A percentile compares a stretch with the other conserved stretches of the same genome.
Evolutionary conservation across 345 rosid species (phyloP).

Genomic region (Melastoma malabathricum): DNA sequence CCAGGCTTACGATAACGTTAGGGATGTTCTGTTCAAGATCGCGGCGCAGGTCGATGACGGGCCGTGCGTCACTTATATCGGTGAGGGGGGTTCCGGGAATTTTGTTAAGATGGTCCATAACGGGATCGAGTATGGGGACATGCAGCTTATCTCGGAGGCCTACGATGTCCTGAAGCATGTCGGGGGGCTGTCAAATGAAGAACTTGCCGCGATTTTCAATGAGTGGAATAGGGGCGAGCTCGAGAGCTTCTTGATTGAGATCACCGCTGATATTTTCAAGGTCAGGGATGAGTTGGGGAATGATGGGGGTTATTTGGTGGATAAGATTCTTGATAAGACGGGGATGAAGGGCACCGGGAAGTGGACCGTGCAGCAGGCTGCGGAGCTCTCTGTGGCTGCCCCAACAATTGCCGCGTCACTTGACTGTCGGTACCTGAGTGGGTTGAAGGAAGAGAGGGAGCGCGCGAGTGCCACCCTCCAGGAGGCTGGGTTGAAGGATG

Average conservation of each 20-base stretch:
- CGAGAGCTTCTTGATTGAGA: conserved; percentile 86
- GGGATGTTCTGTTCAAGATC: conserved; percentile 55
- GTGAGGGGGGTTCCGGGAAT: conserved; percentile 95
- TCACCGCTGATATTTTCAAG: conserved; percentile 70
- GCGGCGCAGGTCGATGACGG: conserved; percentile 99
- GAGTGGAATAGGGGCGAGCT: conserved; percentile 87
- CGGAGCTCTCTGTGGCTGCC: conserved; percentile 94
- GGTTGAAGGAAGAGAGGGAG: conserved; percentile 87
- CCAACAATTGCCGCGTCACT: conserved; percentile 93
- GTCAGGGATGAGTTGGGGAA: conserved; percentile 61
- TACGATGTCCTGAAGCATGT: conserved; percentile 88
- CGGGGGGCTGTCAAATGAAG: conserved; percentile 55
- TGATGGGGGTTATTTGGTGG: conserved; percentile 49
- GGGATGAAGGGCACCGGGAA: conserved; percentile 99
- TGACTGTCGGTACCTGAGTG: conserved; percentile 83
- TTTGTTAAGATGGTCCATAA: conserved; percentile 97
- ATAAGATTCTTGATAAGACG: conserved; percentile 90
- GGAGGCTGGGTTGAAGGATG: conserved; percentile 80
- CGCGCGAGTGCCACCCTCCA: conserved; percentile 40
- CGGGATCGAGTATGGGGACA: conserved; percentile 98
- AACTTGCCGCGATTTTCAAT: conserved; percentile 53
- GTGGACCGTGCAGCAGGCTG: conserved; percentile 98
- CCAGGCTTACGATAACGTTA: conserved; percentile 58
- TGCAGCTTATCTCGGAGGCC: conserved; percentile 92
- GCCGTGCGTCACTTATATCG: conserved; percentile 88